A percentile compares a stretch with the other conserved stretches of the same genome.
Conservation (phyloP, 208 protist species). For the Trypanosoma cruzi region DNA sequence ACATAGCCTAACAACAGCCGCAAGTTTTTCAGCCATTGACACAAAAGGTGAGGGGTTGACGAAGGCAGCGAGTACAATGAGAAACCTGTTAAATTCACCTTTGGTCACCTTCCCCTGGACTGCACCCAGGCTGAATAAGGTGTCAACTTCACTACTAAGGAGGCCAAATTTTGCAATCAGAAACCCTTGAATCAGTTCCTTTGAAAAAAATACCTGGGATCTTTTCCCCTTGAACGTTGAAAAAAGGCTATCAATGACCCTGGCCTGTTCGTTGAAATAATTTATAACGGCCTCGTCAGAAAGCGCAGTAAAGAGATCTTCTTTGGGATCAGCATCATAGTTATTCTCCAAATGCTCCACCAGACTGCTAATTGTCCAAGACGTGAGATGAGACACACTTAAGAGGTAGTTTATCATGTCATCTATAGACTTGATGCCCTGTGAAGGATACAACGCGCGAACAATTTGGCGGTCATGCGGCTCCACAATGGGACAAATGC, state of each 20-base stretch:
- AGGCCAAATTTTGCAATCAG: constrained; percentile 48
- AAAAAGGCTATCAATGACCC: constrained; percentile 39
- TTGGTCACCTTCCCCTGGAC: constrained; percentile 37
- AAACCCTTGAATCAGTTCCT: constrained; percentile 37
- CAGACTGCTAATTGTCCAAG: constrained; percentile 53
- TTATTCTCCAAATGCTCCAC: constrained; percentile 67
- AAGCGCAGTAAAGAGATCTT: constrained; percentile 48
- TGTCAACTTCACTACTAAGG: constrained; percentile 39
- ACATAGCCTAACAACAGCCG: constrained; percentile 37
- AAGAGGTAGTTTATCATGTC: constrained; percentile 82
- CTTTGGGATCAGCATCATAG: constrained; percentile 58
- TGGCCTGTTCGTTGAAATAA: constrained; percentile 42
- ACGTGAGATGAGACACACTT: constrained; percentile 74
- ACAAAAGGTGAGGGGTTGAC: constrained; percentile 78
- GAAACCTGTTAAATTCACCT: constrained; percentile 61
- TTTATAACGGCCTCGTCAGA: constrained; percentile 39
- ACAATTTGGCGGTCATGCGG: constrained; percentile 61
- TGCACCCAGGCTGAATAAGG: constrained; percentile 37
- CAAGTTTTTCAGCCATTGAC: constrained; percentile 52
- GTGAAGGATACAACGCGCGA: constrained; percentile 63
- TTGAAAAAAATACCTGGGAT: constrained; percentile 38
- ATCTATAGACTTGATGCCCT: constrained; percentile 57
- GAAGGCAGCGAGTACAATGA: constrained; percentile 47
- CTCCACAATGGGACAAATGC: constrained; percentile 50
- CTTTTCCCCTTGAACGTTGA: constrained; percentile 48